phyloP scores from a whole-genome alignment of 164 flowering plant species.

The Brasenia schreberi region DNA sequence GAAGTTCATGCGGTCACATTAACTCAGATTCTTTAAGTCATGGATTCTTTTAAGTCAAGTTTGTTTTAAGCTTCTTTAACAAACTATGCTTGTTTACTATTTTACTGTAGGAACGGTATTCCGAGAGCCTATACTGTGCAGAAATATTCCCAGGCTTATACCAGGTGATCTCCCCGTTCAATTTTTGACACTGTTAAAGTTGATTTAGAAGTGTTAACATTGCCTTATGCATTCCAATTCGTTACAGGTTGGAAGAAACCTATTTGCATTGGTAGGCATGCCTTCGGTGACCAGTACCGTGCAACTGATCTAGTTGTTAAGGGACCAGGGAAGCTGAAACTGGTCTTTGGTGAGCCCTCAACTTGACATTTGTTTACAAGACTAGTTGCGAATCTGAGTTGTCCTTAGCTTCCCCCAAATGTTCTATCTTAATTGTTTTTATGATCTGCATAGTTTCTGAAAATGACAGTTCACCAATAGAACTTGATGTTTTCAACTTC shows the following conservation, averaged over 20 bases:
- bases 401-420: background rate
- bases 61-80: no score
- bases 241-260: slow-evolving; percentile 86
- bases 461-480: slow-evolving; percentile 43
- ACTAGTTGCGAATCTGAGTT: background rate
- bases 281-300: slow-evolving; percentile 98
- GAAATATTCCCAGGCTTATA: slow-evolving; percentile 76
- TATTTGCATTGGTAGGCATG: slow-evolving; percentile 98
- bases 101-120: slow-evolving; percentile 70
- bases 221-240: background rate
- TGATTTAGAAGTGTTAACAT: background rate
- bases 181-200: background rate
- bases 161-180: slow-evolving; percentile 35
- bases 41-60: no score
- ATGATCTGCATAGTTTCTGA: slow-evolving; percentile 41
- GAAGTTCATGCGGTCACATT: no score
- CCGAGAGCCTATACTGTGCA: slow-evolving; percentile 90
- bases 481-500: slow-evolving; percentile 78
- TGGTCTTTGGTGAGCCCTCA: slow-evolving; percentile 78
- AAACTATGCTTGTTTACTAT: background rate
- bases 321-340: slow-evolving; percentile 90
- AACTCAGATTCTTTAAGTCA: no score
- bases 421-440: background rate
- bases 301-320: slow-evolving; percentile 74
- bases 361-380: background rate